These are phyloP conservation scores for Gossypium aridum DNA, from an alignment of 441 rosid genomes.

Conservation along the genomic window DNA sequence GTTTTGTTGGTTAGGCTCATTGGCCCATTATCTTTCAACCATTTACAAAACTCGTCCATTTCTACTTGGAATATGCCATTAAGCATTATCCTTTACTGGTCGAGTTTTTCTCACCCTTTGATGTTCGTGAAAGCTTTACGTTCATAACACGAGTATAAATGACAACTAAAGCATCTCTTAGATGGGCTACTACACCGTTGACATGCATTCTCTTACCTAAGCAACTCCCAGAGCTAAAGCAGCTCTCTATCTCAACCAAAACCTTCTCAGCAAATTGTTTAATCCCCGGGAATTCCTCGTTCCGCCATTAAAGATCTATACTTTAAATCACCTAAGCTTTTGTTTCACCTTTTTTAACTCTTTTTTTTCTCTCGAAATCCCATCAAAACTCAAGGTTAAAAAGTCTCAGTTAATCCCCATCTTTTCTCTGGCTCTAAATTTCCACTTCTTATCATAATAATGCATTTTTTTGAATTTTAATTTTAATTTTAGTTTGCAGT, in stretches of 20 bases:
- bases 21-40: neutral
- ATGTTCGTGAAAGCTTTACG: neutral
- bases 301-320: conserved; percentile 25
- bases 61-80: neutral
- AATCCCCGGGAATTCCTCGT: conserved; percentile 11
- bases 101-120: neutral
- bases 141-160: neutral
- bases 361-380: neutral
- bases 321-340: conserved; percentile 1
- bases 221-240: neutral
- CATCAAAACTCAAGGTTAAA: neutral
- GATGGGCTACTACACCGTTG: neutral
- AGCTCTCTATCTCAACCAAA: neutral
- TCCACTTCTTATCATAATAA: neutral
- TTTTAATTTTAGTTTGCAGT: neutral
- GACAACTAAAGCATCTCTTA: neutral
- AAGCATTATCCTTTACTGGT: neutral
- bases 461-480: neutral
- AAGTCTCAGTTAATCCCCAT: neutral
- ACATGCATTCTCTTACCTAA: neutral
- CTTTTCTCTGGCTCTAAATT: neutral
- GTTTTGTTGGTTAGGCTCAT: neutral
- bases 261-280: neutral
- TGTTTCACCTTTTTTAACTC: conserved; percentile 8
- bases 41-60: neutral